These are phyloP conservation scores for Aspergillus ochraceus DNA, from an alignment of 2,329 filamentous ascomycete species.

Conservation along the genomic window DNA sequence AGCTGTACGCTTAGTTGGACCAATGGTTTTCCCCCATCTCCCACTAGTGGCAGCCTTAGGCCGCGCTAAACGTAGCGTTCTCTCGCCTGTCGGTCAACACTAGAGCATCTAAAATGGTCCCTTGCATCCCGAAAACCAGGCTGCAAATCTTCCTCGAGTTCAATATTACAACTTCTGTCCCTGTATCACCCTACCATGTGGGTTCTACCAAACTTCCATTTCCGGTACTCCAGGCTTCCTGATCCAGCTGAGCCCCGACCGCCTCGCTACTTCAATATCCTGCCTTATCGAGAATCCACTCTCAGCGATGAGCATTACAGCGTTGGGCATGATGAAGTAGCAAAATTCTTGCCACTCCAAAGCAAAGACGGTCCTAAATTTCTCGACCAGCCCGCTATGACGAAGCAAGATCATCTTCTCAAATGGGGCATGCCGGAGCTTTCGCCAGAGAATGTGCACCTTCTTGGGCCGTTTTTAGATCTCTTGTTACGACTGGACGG, in stretches of 20 bases:
- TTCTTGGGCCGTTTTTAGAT: neutral
- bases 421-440: neutral
- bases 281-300: neutral
- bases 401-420: neutral
- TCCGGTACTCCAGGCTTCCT: neutral
- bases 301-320: neutral
- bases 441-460: neutral
- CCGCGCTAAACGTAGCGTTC: neutral
- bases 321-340: neutral
- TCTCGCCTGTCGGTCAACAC: neutral
- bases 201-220: neutral
- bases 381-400: too few relatives aligned
- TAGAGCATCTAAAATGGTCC: neutral
- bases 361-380: neutral
- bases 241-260: neutral
- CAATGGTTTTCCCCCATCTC: neutral
- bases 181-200: neutral
- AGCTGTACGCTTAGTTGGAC: neutral
- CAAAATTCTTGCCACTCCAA: too few relatives aligned
- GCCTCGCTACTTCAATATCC: neutral
- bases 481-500: neutral
- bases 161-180: neutral
- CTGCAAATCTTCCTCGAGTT: neutral
- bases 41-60: neutral
- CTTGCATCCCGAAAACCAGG: neutral